Percentiles rank a stretch among this genome's conserved stretches.
Conservation (phyloP, 192 early-diverging fungal genomes). For the Podochytrium sp. region DNA sequence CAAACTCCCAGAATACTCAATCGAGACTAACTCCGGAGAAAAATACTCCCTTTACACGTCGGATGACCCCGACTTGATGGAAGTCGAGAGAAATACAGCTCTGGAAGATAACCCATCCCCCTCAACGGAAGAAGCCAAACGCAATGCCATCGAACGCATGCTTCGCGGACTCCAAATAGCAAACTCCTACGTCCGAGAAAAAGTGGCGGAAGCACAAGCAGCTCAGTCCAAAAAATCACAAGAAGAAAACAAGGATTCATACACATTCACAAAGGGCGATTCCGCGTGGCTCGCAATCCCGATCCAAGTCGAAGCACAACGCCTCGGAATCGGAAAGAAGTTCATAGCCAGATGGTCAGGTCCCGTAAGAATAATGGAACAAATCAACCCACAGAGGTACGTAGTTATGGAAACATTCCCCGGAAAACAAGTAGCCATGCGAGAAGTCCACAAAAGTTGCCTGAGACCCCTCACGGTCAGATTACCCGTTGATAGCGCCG, state of each 20-base stretch:
- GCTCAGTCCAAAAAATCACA: neutral
- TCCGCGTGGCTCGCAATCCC: neutral
- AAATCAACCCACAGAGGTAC: neutral
- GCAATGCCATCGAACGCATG: no score
- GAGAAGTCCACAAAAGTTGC: neutral
- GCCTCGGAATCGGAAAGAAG: neutral
- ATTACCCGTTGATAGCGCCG: neutral
- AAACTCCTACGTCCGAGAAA: neutral
- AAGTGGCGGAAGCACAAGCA: neutral
- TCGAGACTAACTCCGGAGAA: no score
- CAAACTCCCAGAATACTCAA: no score
- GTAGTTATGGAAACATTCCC: conserved; percentile 3
- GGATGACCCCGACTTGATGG: no score
- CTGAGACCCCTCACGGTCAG: neutral
- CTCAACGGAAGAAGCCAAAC: no score
- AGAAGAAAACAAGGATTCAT: neutral
- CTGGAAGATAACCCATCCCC: no score
- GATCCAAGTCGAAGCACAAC: neutral
- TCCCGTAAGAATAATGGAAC: conserved; percentile 3
- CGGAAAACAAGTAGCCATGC: neutral
- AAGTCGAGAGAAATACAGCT: no score
- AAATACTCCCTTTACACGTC: no score
- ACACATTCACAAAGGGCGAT: neutral
- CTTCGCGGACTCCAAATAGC: neutral
- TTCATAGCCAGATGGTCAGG: neutral